These are phyloP conservation scores for Spathaspora sp. DNA, from an alignment of 805 yeast species.

Conservation along the genomic window DNA sequence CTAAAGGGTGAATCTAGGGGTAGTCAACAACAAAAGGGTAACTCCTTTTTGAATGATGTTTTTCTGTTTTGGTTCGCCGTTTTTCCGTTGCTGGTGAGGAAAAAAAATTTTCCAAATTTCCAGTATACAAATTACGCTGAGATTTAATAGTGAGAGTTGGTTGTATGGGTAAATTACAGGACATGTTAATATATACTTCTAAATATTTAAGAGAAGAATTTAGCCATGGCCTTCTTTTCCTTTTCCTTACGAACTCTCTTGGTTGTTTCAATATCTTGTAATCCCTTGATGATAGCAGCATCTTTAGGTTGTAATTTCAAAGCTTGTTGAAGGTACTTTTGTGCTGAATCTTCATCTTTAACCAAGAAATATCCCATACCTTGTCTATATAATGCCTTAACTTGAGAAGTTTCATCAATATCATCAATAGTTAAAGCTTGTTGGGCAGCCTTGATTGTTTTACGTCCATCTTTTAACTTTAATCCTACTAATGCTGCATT, in stretches of 20 bases:
- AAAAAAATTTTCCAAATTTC: not conserved
- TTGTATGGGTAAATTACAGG: not conserved
- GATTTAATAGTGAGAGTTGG: not conserved
- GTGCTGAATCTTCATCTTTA: constrained; percentile 70
- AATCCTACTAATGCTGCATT: constrained; percentile 74
- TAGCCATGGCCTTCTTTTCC: constrained; percentile 71
- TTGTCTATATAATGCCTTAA: constrained; percentile 85
- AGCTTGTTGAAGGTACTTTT: constrained; percentile 64
- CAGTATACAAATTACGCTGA: not conserved
- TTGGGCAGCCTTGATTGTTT: constrained; percentile 56
- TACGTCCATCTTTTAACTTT: constrained; percentile 54
- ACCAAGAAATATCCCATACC: constrained; percentile 66
- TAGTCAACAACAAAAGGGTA: not conserved
- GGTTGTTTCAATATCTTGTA: constrained; percentile 52
- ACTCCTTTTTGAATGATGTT: not conserved
- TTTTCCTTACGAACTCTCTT: constrained; percentile 56
- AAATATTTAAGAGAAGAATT: constrained; percentile 45
- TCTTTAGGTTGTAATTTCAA: constrained; percentile 63
- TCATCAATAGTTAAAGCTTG: constrained; percentile 61
- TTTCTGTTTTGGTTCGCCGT: not conserved
- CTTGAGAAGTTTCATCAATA: constrained; percentile 62
- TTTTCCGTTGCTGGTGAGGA: not conserved
- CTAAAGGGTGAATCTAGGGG: not conserved
- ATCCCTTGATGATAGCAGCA: constrained; percentile 63
- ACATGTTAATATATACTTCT: not conserved